Base-by-base conservation (phyloP, 495 filamentous ascomycete genomes). In the Penicillium waksmanii region DNA sequence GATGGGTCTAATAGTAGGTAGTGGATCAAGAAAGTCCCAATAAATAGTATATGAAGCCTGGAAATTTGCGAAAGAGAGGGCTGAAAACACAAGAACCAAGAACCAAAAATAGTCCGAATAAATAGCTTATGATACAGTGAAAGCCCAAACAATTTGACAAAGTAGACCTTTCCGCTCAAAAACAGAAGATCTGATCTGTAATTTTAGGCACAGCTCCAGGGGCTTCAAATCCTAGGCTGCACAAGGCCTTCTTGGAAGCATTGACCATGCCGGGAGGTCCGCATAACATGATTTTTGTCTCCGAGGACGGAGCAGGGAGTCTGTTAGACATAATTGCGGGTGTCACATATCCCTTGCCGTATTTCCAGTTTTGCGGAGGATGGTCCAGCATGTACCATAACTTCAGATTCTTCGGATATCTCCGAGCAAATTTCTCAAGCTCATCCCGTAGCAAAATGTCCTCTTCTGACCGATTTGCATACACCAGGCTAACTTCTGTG, bases 401-500 rank as follows among this genome's bases (percentile, higher is more conserved):
- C 58, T 68, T 73, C 34, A 85, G 69, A 42, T 78, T 79, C 1
- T 71, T 56, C 0, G 72, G 73, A 47, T 73, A 78, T 9, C 56
- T 58, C 31, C 56, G 48, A 4, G 73, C 78, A 59, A 81, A 82
- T 2, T 62, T 55, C 76, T 84, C 81, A 0, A 84, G 72, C 53
- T 85, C 77, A 0, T 68, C 56, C 6, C 79, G 66, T 27, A 70
- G 60, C 10, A 80, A 31, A 40, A 77, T 75, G 51, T 76, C 74
- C n/a, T 62, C 62, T 31, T 76, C 72, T 9, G 54, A 59, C 38
- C 72, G 72, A 46, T 73, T 76, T 10, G 70, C 72, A 51, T 73
- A 83, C 27, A 85, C 53, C 0, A 80, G 66, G 35, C 66, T 72
- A 25, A 84, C 61, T 51, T 77, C 53, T 8, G 81, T 82, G 12